Conservation (phyloP, 768 basidiomycete species). For the Serendipita sp. region DNA sequence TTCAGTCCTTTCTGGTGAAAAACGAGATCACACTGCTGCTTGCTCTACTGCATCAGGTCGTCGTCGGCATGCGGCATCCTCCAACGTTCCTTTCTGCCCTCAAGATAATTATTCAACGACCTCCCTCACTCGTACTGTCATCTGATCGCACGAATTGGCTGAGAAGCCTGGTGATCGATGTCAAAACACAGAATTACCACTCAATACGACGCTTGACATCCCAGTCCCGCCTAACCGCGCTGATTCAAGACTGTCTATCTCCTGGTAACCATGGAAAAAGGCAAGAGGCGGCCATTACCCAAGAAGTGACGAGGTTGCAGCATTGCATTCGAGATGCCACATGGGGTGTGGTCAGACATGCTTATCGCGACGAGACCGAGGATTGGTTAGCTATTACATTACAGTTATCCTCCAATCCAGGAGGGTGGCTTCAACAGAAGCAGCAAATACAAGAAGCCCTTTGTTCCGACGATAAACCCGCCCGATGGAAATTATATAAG, state of each 20-base stretch:
- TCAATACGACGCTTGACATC: background rate
- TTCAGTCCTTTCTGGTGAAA: too few species aligned
- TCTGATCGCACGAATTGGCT: background rate
- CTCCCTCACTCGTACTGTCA: background rate
- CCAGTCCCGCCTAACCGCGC: background rate
- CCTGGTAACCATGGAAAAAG: background rate
- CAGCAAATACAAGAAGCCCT: background rate
- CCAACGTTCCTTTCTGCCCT: background rate
- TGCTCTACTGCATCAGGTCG: background rate
- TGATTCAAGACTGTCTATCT: background rate
- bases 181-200: background rate
- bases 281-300: background rate
- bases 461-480: background rate
- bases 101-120: background rate
- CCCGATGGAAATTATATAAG: background rate
- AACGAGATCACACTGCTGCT: background rate
- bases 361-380: constrained; percentile 6
- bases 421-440: background rate
- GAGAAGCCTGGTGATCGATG: background rate
- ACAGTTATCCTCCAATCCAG: background rate
- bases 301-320: background rate
- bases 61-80: background rate
- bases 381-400: background rate
- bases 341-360: constrained; percentile 1
- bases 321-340: background rate